Evolutionary conservation across 129 eudicot genomes (phyloP).

Genomic region (Pittosporum tobira): DNA sequence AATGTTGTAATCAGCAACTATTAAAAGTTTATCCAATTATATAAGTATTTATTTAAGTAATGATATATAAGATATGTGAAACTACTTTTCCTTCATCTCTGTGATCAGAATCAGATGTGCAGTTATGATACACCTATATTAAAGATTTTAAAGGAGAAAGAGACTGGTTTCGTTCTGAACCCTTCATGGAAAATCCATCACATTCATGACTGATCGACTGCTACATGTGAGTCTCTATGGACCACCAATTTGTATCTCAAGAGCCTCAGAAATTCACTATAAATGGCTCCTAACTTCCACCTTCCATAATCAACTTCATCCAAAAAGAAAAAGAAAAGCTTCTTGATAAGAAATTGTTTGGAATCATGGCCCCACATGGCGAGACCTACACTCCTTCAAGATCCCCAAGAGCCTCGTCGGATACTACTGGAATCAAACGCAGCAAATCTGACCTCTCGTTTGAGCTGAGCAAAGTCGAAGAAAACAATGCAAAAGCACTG

Average conservation of each 20-base stretch:
- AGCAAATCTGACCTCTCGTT: conserved; percentile 56
- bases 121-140: conserved; percentile 8
- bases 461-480: conserved; percentile 39
- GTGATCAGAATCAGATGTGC: background rate
- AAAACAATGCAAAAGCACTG: conserved; percentile 13
- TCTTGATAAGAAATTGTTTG: no score
- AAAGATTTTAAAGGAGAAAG: conserved; percentile 18
- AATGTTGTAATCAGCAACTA: background rate
- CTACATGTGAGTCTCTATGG: conserved; percentile 28
- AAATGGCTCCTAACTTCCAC: conserved; percentile 19
- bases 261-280: conserved; percentile 11
- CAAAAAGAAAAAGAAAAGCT: no score
- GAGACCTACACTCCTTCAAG: conserved; percentile 17
- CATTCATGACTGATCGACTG: conserved; percentile 24
- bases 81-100: background rate
- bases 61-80: background rate
- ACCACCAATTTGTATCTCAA: conserved; percentile 28
- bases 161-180: conserved; percentile 14
- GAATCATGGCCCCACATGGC: conserved; percentile 58
- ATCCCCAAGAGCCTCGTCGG: conserved; percentile 50
- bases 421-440: conserved; percentile 52
- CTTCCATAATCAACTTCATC: conserved; percentile 7
- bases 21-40: background rate
- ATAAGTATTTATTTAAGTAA: background rate
- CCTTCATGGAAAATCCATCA: conserved; percentile 24